Base-by-base conservation (phyloP, 345 rosid genomes). In the Hibiscus mutabilis region DNA sequence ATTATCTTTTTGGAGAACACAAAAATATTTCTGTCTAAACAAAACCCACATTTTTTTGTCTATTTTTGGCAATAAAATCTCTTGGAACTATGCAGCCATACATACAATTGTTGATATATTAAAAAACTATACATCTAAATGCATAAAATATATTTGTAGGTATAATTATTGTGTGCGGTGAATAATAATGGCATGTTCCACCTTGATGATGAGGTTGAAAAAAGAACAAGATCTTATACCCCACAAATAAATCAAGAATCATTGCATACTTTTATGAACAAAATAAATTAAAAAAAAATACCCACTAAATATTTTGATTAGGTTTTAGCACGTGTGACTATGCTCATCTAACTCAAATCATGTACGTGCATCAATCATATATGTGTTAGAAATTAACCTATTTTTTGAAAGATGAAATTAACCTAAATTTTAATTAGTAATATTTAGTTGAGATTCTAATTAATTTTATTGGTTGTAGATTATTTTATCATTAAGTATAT, bases 141-240 rank as follows among this genome's bases (percentile, higher is more conserved):
- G 11, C 22, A 19, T 53, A 24, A 40, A 18, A 22, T 37, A 57
- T 42, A 19, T 55, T n/a, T 22, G 25, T 76, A 74, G 64, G 77
- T 69, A 76, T 79, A 21, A 65, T 0, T 42, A 24, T 55, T 24
- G 14, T 14, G 22, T 46, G 31, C 60, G 29, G 60, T 47, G 47
- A 66, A 69, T 76, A 69, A 84, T 80, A 52, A 80, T 82, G 78
- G 61, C 74, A 73, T 66, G 62, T 53, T 73, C 71, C 69, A 65
- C 72, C 40, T 66, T 59, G 75, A 80, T 80, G 70, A 84, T 80
- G 81, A 78, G 77, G 15, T 73, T 73, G 78, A 70, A 71, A 61
- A 71, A 49, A 74, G 68, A 73, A 49, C 27, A 57, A 76, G 69
- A 62, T 53, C 14, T 55, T 25, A 52, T 79, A 79, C 18, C 9